Evolutionary conservation across 2,329 filamentous ascomycete genomes (phyloP).

Genomic region (Paracamarosporium sp.): DNA sequence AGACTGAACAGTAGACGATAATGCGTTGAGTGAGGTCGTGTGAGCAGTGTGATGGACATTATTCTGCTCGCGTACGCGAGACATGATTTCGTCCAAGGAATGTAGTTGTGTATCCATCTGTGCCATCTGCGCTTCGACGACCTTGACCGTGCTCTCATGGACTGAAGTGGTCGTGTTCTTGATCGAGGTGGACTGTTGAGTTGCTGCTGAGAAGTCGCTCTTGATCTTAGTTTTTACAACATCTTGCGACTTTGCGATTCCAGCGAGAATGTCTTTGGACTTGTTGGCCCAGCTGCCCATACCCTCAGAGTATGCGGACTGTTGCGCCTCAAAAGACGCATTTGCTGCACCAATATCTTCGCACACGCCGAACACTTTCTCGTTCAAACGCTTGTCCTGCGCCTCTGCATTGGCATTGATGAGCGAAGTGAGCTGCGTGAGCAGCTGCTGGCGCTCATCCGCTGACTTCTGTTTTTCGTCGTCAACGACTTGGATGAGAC

Average conservation of each 20-base stretch:
- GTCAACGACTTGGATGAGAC: slow-evolving; percentile 72
- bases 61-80: slow-evolving; percentile 81
- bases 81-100: slow-evolving; percentile 88
- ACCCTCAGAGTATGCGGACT: slow-evolving; percentile 70
- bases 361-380: slow-evolving; percentile 68
- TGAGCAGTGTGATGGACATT: slow-evolving; percentile 77
- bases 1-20: slow-evolving; percentile 72
- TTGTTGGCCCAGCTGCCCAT: slow-evolving; percentile 78
- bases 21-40: slow-evolving; percentile 66
- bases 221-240: slow-evolving; percentile 81
- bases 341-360: slow-evolving; percentile 70
- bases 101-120: slow-evolving; percentile 90
- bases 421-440: slow-evolving; percentile 78
- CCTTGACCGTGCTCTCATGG: slow-evolving; percentile 86
- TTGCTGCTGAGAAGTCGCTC: slow-evolving; percentile 85
- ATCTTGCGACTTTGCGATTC: slow-evolving; percentile 76
- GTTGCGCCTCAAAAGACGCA: slow-evolving; percentile 68
- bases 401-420: slow-evolving; percentile 75
- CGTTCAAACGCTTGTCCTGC: slow-evolving; percentile 74
- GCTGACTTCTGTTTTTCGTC: slow-evolving; percentile 78
- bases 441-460: slow-evolving; percentile 74
- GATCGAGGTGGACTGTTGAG: slow-evolving; percentile 82
- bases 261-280: slow-evolving; percentile 72
- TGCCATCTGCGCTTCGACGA: slow-evolving; percentile 86
- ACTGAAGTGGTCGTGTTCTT: slow-evolving; percentile 84